Evolutionary conservation across 164 flowering plant genomes (phyloP), one percentile per base, ranked within the genome.

Genomic region (Vitis amurensis): DNA sequence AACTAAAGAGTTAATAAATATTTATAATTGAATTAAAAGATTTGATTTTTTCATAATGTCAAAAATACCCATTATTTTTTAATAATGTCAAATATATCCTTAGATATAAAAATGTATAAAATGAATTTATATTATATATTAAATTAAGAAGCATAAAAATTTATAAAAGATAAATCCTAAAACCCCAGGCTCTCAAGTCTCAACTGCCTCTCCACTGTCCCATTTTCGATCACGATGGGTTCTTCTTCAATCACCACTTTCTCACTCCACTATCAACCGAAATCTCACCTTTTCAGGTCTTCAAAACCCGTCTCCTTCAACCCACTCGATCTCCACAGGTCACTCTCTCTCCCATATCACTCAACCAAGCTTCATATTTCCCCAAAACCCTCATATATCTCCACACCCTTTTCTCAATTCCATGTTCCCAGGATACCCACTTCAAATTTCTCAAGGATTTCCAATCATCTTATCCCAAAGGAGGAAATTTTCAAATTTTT

Each of bases 401-500:
- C 23, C 67, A 49, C 49, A 49, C 1, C 9, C 11, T 4, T 31
- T 30, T n/a, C 59, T 50, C 56, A 3, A 13, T 16, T 51, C 15
- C 67, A 52, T 50, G 2, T 12, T 29, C 13, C 67, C 12, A 17
- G 9, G 17, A 19, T 15, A 13, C 73, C 62, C 71, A 60, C 51
- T 57, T 68, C 80, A 16, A 55, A 47, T 17, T 50, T 52, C 59
- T 17, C 68, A 7, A 47, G 11, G 3, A 30, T 44, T 14, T 15
- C 4, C 17, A 60, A 50, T 13, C 8, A 6, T 71, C 30, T 50
- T 77, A 31, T 47, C 76, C 72, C 74, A 65, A 15, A 11, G 47
- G 3, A 66, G 59, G 29, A 64, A 60, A 12, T 14, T 83, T 55
- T 61, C 77, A 80, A 73, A 16, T 0, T 60, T 67, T 55, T 75